Percentiles rank a stretch among this genome's conserved stretches.
Conservation (phyloP, 352 stramenopile species). For the Phytophthora pinifolia region DNA sequence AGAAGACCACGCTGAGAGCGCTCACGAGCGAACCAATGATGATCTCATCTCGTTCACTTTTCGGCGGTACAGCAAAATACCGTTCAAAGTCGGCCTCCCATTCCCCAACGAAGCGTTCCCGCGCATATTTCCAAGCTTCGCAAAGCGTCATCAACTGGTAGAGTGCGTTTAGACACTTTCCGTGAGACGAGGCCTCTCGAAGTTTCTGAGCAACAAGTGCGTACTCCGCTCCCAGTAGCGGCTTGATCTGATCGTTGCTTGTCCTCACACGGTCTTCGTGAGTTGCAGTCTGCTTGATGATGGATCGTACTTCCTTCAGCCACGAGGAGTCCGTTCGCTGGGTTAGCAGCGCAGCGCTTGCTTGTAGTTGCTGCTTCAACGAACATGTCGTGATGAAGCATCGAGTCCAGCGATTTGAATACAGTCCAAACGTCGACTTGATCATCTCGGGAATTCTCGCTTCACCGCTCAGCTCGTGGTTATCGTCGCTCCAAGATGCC, state of each 20-base stretch:
- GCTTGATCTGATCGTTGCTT: background rate
- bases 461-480: constrained; percentile 4
- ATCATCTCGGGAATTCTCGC: constrained; percentile 29
- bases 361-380: constrained; percentile 20
- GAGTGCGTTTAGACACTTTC: constrained; percentile 60
- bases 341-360: constrained; percentile 7
- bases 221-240: constrained; percentile 24
- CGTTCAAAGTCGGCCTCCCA: constrained; percentile 55
- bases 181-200: constrained; percentile 48
- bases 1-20: constrained; percentile 37
- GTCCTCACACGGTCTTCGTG: background rate
- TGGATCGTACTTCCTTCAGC: constrained; percentile 22
- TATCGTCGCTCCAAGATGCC: constrained; percentile 1
- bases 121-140: constrained; percentile 19
- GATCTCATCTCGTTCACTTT: constrained; percentile 57
- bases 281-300: constrained; percentile 11
- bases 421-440: constrained; percentile 43
- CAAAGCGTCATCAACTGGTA: constrained; percentile 56
- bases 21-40: constrained; percentile 47
- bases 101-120: constrained; percentile 26
- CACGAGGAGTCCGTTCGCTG: constrained; percentile 21
- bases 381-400: constrained; percentile 32
- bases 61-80: constrained; percentile 40
- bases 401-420: constrained; percentile 38
- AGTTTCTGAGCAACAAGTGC: constrained; percentile 31